Evolutionary conservation across 2,329 filamentous ascomycete species (phyloP), one percentile per base, ranked within the genome.

Genomic region (Penicillium sp.): DNA sequence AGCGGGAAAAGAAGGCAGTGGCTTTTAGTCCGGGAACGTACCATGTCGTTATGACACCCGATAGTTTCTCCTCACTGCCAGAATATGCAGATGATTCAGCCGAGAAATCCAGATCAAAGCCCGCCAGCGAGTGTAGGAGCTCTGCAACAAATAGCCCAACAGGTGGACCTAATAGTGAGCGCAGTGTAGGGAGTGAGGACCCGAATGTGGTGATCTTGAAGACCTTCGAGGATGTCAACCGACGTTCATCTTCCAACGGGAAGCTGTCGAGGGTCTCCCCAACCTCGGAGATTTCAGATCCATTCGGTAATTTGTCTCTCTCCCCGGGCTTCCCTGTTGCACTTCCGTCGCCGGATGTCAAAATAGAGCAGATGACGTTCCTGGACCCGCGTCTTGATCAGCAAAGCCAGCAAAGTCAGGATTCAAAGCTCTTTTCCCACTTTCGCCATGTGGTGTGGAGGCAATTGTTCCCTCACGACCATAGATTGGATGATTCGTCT

Each of bases 1-100:
- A 82, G 25, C 71, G 80, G 34, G 80, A 83, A 60, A 73, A 69
- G 50, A 82, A 82, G 60, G 80, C 80, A 13, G 72, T 76, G 43
- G 66, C 66, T 7, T 70, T 71, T 31, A 66, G 64, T 29, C 79
- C 80, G 1, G 80, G 80, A 13, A 80, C 78, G 1, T 82, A 77
- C 61, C 72, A 77, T 59, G 77, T 82, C 16, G 68, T 82, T 16
- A 73, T 77, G 46, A 78, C 79, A 34, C 78, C 75, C 4, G 71
- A 75, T 13, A 81, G 77, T 61, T 82, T 83, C 58, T 68, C 71
- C 22, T 67, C 72, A 27, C 63, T 78, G 8, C 75, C 78, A 4
- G 78, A 81, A 56, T 80, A 80, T 59, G 68, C 66, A 53, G 67
- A 71, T 28, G 66, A 69, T 25, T 19, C 46, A 22, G 50, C 53